Evolutionary conservation across 257 asterid species (phyloP).

Genomic region (Handroanthus guayacan): DNA sequence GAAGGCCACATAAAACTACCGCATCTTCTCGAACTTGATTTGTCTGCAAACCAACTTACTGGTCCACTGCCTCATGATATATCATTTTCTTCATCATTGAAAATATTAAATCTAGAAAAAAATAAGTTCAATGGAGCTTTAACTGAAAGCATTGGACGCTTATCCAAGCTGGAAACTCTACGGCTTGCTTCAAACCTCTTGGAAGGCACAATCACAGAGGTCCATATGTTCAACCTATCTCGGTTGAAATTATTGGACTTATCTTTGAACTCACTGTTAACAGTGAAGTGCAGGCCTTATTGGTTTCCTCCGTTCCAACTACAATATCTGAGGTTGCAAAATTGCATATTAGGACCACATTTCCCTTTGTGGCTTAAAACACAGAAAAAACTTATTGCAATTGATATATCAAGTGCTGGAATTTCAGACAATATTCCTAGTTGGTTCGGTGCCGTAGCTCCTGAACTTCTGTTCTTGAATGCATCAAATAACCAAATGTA

Average conservation of each 20-base stretch:
- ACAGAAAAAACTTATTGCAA: not conserved
- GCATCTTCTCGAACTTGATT: not conserved
- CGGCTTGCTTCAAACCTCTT: conserved; percentile 32
- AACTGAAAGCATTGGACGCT: conserved; percentile 6
- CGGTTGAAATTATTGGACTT: conserved; percentile 7
- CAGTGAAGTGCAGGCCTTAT: not conserved
- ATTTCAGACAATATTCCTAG: conserved; percentile 30
- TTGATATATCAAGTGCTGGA: conserved; percentile 25
- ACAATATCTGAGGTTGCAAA: not conserved
- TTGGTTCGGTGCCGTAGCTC: conserved; percentile 21
- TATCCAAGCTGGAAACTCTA: conserved; percentile 23
- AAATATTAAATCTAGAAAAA: not conserved
- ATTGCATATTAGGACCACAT: conserved; percentile 27
- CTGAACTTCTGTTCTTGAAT: not conserved
- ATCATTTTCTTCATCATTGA: not conserved
- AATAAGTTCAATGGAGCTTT: conserved; percentile 23
- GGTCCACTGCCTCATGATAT: not conserved
- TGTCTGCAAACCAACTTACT: not conserved
- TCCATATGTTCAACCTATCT: conserved; percentile 23
- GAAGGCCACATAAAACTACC: not conserved
- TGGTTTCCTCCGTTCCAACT: conserved; percentile 39
- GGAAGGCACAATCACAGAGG: conserved; percentile 26
- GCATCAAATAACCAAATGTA: conserved; percentile 26
- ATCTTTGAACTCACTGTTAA: conserved; percentile 14
- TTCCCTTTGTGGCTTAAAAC: conserved; percentile 39